These are phyloP conservation scores for Crithidia fasciculata DNA, from an alignment of 208 protist species.

Conservation along the genomic window DNA sequence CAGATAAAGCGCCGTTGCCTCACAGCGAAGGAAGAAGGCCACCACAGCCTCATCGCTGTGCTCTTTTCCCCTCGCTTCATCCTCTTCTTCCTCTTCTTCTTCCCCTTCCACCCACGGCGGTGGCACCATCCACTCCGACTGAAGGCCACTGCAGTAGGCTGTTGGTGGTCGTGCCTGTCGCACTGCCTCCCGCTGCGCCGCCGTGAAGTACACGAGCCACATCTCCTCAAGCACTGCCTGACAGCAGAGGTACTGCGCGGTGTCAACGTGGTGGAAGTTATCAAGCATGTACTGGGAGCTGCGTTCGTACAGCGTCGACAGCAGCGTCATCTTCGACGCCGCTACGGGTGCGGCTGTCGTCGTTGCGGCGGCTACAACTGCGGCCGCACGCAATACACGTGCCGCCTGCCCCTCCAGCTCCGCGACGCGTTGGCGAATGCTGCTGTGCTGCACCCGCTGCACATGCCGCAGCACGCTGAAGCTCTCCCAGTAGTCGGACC, in stretches of 20 bases:
- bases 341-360: conserved; percentile 1
- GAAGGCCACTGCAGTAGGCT: conserved; percentile 45
- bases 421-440: conserved; percentile 24
- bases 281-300: conserved; percentile 70
- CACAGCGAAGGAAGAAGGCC: conserved; percentile 44
- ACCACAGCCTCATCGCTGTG: background rate
- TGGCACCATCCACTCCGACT: conserved; percentile 15
- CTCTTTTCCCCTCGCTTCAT: background rate
- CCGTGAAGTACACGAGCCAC: conserved; percentile 62
- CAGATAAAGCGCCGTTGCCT: conserved; percentile 54
- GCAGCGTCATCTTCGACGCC: conserved; percentile 10
- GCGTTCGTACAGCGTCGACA: conserved; percentile 24
- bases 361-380: conserved; percentile 1
- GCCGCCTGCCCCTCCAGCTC: conserved; percentile 40
- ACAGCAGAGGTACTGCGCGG: conserved; percentile 55
- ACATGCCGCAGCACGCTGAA: conserved; percentile 45
- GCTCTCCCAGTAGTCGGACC: conserved; percentile 43
- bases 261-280: conserved; percentile 61
- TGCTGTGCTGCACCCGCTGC: conserved; percentile 30
- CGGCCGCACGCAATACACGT: conserved; percentile 7
- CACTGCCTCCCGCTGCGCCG: conserved; percentile 27
- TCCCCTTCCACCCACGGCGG: conserved; percentile 9
- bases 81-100: background rate
- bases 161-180: conserved; percentile 34
- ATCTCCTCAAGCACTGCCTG: conserved; percentile 60